Evolutionary conservation across 805 yeast species (phyloP).

Genomic region (Maudiozyma saulgeensis): DNA sequence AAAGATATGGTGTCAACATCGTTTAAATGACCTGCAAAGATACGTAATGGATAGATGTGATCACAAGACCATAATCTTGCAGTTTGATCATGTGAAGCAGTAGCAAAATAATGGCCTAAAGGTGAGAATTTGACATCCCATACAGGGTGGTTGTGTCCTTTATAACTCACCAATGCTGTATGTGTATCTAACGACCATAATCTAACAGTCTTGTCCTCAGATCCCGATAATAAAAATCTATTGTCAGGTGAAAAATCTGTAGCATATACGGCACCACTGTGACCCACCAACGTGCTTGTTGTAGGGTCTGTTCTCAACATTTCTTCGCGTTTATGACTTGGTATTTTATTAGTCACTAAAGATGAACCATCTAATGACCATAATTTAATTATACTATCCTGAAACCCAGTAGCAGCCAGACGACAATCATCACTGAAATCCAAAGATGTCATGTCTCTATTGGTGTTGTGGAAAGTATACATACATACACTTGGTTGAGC

Average conservation of each 20-base stretch:
- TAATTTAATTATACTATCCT: conserved; percentile 79
- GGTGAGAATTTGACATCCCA: conserved; percentile 97
- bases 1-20: conserved; percentile 93
- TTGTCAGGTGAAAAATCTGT: conserved; percentile 86
- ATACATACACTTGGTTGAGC: conserved; percentile 90
- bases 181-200: conserved; percentile 91
- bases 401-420: conserved; percentile 87
- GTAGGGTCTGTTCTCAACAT: conserved; percentile 22
- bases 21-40: conserved; percentile 93
- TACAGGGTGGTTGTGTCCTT: conserved; percentile 92
- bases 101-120: conserved; percentile 94
- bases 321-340: conserved; percentile 43
- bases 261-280: conserved; percentile 89
- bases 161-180: conserved; percentile 83
- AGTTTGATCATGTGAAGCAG: conserved; percentile 95
- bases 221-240: conserved; percentile 64
- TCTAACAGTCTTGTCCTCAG: conserved; percentile 88
- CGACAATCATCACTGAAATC: conserved; percentile 84
- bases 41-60: conserved; percentile 89
- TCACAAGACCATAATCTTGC: conserved; percentile 97
- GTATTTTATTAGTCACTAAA: conserved; percentile 48
- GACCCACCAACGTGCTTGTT: conserved; percentile 56
- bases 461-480: conserved; percentile 96
- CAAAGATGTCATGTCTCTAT: conserved; percentile 75
- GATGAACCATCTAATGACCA: conserved; percentile 95